Base-by-base conservation (phyloP, 441 rosid genomes). In the Adansonia rubrostipa region DNA sequence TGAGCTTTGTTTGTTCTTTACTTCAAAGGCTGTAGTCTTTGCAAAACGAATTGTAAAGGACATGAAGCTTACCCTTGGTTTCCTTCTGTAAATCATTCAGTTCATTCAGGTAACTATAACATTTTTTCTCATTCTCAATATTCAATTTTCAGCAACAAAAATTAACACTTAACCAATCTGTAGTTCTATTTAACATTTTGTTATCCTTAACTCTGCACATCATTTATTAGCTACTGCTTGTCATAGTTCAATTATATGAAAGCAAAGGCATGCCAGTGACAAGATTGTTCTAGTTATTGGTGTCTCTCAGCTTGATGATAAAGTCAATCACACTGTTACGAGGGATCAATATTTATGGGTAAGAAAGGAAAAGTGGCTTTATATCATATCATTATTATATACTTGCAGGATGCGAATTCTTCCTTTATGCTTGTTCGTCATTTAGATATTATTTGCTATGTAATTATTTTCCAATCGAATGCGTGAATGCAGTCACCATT, bases 21-120 rank as follows among this genome's bases (percentile, higher is more conserved):
- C 86, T 85, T 93, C 91, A 1, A 97, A 95, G 74, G 88, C 91
- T 17, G 89, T 87, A 47, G 83, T 89, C 24, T 95, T 95, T 80
- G 94, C 97, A 0, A 93, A 88, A 85, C 86, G 96, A 51, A 95
- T 94, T 42, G 96, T 88, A 33, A 93, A 89, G 84, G 98, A 95
- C 81, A 86, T 95, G 90, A 93, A 92, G 88, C 94, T 93, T 58
- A 94, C 98, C 22, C 90, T 89, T 57, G 89, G 92, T 13, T 95
- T 93, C 77, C 79, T 86, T 50, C 86, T 88, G 57, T 97, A 92
- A 82, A 93, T 95, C 67, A 89, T 90, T 56, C 97, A 92, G 75
- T 95, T 97, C 80, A 28, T 28, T 28, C 33, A 28, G 33, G 33
- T 28, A 28, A 28, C 33, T 2, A 28, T 28, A 28, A 28, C 91